Base-by-base conservation (phyloP, 768 basidiomycete genomes). In the Tylopilus vinaceipallidus region DNA sequence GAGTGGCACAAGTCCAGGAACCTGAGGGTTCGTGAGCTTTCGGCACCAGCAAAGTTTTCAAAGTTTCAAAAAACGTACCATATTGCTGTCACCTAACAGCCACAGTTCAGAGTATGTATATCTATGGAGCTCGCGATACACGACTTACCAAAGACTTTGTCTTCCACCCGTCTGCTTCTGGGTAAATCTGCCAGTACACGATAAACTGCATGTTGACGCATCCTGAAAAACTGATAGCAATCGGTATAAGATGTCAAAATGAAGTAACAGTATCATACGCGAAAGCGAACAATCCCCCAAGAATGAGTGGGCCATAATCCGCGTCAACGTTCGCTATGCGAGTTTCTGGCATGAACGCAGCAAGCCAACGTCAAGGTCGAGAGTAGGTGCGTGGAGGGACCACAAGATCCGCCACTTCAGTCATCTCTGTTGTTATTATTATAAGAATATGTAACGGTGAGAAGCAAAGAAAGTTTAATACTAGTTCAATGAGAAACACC, bases 141-240 rank as follows among this genome's bases (percentile, higher is more conserved):
- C 16, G 22, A 50, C 62, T 46, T 17, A 66, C 63, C 42, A 64
- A 27, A 1, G 24, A 40, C 40, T 54, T 58, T 35, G 44, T 60
- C n/a, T 20, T 43, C 63, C 55, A 55, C 22, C 34, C 33, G 13
- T 64, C 62, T 11, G 27, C n/a, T 4, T 11, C 13, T 3, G 61
- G 22, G 34, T 57, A 55, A 20, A 32, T 6, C 23, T 62, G 57
- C 54, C 40, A 65, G 36, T 63, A 65, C 37, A 63, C 34, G 16
- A 63, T 27, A 33, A 57, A 63, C 52, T 64, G 62, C 55, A 65
- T 53, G 23, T 44, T 57, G 32, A 63, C 48, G 24, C 64, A 65
- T 49, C 62, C 62, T 3, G 62, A 64, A 30, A 64, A 54, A 33
- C 64, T 63, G 42, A n/a, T n/a, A 29, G 33, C 8, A 20, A 29